A percentile compares a stretch with the other conserved stretches of the same genome.
Conservation (phyloP, 2,329 filamentous ascomycete species). For the Neofusicoccum parvum region DNA sequence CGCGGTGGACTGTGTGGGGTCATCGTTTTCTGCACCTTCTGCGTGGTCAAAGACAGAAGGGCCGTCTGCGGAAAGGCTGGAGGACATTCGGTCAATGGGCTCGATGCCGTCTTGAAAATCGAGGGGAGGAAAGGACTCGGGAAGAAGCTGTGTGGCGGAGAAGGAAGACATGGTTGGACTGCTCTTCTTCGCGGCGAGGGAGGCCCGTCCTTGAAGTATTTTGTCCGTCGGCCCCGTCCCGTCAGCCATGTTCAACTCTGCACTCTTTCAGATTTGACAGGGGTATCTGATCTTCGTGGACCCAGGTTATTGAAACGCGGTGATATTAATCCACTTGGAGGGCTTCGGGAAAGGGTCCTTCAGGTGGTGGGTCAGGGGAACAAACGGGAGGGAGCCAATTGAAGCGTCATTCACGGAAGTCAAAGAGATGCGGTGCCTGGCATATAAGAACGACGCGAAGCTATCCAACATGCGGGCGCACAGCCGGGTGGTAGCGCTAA, state of each 20-base stretch:
- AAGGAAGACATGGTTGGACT: conserved; percentile 14
- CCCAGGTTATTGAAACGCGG: background rate
- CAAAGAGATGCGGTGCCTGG: background rate
- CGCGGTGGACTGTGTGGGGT: conserved; percentile 2
- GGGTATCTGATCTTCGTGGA: background rate
- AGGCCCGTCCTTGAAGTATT: background rate
- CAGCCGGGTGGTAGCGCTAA: background rate
- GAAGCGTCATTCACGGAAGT: background rate
- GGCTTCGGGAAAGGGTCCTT: background rate
- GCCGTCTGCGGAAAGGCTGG: conserved; percentile 11
- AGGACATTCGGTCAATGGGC: background rate
- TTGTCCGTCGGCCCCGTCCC: background rate
- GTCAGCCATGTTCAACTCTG: background rate
- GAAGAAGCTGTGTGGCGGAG: background rate
- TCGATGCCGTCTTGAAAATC: background rate
- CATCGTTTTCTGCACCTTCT: background rate
- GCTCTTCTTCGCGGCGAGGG: conserved; percentile 4
- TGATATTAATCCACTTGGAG: background rate
- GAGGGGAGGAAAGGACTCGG: background rate
- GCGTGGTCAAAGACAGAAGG: conserved; percentile 16
- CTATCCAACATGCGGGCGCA: background rate
- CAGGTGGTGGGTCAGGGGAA: background rate
- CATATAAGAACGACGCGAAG: background rate
- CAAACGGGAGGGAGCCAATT: background rate
- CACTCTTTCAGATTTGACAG: background rate